Conservation (phyloP, 2,329 filamentous ascomycete species). For the Pseudocercospora crystallina region DNA sequence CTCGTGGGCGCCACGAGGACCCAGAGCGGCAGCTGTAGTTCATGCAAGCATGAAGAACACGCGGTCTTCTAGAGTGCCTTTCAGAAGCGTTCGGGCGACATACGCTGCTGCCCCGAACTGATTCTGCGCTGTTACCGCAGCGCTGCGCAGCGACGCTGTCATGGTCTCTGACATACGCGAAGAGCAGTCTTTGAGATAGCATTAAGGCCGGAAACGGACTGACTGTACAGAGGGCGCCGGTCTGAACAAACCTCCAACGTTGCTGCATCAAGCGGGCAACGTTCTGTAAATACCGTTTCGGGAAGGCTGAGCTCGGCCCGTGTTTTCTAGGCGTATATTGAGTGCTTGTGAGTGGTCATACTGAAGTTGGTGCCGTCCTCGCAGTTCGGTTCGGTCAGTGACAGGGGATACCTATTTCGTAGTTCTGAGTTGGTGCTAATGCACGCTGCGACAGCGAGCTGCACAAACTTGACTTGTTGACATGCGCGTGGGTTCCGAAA, state of each 20-base stretch:
- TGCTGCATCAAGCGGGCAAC: neutral
- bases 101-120: neutral
- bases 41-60: neutral
- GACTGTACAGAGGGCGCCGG: no score
- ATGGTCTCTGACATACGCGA: no score
- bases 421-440: neutral
- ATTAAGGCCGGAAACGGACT: no score
- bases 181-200: no score
- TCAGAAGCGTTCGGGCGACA: neutral
- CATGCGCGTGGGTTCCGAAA: neutral
- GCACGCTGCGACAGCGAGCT: neutral
- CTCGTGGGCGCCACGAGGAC: conserved; percentile 2
- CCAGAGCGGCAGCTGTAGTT: neutral
- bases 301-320: neutral
- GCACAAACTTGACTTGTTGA: neutral
- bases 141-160: no score
- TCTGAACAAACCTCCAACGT: neutral
- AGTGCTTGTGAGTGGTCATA: neutral
- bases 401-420: no score
- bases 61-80: no score
- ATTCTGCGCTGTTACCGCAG: neutral
- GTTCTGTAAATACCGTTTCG: neutral
- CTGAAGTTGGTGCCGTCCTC: neutral
- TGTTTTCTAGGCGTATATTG: neutral
- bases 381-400: neutral